Evolutionary conservation across 169 alveolate species (phyloP).

Genomic region (Cryptosporidium parvum): DNA sequence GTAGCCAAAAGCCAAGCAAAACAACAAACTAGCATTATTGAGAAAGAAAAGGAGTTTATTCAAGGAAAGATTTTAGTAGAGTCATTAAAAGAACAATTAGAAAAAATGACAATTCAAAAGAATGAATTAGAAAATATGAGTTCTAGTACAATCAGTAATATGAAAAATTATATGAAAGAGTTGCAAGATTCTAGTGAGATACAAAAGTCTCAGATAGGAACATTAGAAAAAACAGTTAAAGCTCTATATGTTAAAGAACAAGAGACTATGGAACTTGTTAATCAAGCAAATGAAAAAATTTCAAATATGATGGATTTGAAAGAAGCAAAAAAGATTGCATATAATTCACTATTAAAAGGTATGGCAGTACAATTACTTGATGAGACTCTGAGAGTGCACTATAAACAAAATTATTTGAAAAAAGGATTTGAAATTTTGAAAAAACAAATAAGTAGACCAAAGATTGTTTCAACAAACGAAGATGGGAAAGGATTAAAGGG

Average conservation of each 20-base stretch:
- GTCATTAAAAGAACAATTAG: conserved; percentile 48
- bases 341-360: conserved; percentile 54
- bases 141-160: conserved; percentile 38
- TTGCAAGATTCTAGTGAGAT: conserved; percentile 32
- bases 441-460: conserved; percentile 35
- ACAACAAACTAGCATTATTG: conserved; percentile 25
- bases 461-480: conserved; percentile 10
- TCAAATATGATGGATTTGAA: conserved; percentile 58
- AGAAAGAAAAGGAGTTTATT: conserved; percentile 54
- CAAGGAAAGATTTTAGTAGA: conserved; percentile 29
- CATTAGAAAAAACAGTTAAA: conserved; percentile 69
- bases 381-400: conserved; percentile 49
- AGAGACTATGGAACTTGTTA: conserved; percentile 65
- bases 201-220: conserved; percentile 53
- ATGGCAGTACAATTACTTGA: conserved; percentile 53
- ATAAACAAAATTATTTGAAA: conserved; percentile 21
- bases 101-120: conserved; percentile 37
- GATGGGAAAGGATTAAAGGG: conserved; percentile 55
- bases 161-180: conserved; percentile 47
- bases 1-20: conserved; percentile 42
- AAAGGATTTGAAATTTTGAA: conserved; percentile 43
- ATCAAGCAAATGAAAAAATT: conserved; percentile 63
- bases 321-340: conserved; percentile 74
- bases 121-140: conserved; percentile 66
- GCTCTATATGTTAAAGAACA: conserved; percentile 59